Base-by-base conservation (phyloP, 2,329 filamentous ascomycete genomes). In the Intubia oerlemansii region DNA sequence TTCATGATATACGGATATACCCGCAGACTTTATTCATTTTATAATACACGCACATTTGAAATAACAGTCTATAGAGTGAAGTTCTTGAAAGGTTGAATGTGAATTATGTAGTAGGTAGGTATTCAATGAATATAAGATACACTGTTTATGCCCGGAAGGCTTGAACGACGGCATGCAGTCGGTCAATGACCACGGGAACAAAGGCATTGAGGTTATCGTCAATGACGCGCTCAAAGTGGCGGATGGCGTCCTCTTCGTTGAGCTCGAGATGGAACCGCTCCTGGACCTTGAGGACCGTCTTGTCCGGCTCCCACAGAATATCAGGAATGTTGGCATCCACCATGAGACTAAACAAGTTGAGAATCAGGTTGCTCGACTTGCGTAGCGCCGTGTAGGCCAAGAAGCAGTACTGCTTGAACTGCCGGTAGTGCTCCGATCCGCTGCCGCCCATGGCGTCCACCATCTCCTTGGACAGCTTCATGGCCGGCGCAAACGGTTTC, bases 391-490 rank as follows among this genome's bases (percentile, higher is more conserved):
- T 80, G 51, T 91, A 98, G 0, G 88, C 81, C 4, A 91, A 77
- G 51, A 92, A 93, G 48, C 82, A 92, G 50, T 95, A 92, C 42
- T 90, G 79, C 46, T 88, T 88, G 53, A 98, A 98, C 30, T 76
- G 67, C 24, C 73, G 60, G 49, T 92, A 98, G 36, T 90, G 74
- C 14, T 78, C 67, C 4, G 77, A 81, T 19, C 65, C 62, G 7
- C 72, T 63, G 10, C 88, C 88, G 23, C 90, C 90, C 81, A 98
- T 93, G 36, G 84, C 88, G 43, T 98, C 88, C 4, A 95, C 80
- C 88, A 98, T 98, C 45, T 98, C 85, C 41, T 84, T 85, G 44
- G 77, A 85, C 7, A 98, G 67, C 50, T 98, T 98, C 74, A 98
- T 92, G 29, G 85, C 71, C 0, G 88, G 88, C 0, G 88, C 85